These are phyloP conservation scores for Tetrahymena elliotti DNA, from an alignment of 73 alveolate species.

Conservation along the genomic window DNA sequence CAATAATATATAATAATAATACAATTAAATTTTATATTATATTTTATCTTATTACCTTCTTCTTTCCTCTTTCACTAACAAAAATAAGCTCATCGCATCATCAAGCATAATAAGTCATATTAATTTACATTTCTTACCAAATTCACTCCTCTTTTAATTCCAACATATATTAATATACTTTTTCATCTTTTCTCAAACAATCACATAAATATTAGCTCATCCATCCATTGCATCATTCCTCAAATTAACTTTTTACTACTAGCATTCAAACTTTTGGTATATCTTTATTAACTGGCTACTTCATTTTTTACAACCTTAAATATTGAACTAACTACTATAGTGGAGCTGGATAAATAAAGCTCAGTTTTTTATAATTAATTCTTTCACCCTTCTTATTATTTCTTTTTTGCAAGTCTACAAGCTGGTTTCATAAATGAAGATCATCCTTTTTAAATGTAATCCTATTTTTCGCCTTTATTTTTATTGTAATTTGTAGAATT, in stretches of 20 bases:
- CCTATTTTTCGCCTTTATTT: background rate
- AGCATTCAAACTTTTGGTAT: background rate
- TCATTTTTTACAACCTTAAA: too few relatives aligned
- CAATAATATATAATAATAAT: too few relatives aligned
- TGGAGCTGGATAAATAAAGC: too few relatives aligned
- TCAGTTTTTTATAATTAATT: background rate
- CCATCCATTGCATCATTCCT: background rate
- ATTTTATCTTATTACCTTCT: background rate
- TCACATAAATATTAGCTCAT: too few relatives aligned
- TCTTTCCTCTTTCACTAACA: background rate
- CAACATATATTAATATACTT: background rate
- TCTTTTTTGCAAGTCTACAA: background rate
- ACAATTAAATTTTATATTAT: background rate
- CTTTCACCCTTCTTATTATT: background rate
- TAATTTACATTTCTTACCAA: background rate
- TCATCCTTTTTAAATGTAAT: background rate
- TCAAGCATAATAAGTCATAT: background rate
- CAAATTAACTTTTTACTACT: background rate
- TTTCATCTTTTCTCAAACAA: background rate
- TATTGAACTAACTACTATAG: too few relatives aligned
- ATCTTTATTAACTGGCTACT: too few relatives aligned
- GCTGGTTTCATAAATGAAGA: background rate
- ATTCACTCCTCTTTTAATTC: background rate
- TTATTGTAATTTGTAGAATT: background rate
- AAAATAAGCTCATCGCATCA: background rate